These are phyloP conservation scores for Nepenthes mirabilis DNA, from an alignment of 148 eudicot species.

Conservation along the genomic window DNA sequence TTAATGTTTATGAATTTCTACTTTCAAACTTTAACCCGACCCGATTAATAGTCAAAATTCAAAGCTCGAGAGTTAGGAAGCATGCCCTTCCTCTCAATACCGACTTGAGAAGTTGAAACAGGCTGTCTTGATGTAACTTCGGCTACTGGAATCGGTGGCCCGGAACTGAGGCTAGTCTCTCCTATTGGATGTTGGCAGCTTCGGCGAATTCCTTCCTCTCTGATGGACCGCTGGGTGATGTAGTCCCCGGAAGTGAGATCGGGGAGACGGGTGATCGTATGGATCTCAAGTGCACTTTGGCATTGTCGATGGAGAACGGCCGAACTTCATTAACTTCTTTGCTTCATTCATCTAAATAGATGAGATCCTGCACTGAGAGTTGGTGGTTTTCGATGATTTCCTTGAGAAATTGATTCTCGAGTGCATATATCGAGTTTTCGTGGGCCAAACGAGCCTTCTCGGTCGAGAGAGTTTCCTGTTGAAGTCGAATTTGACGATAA, in stretches of 20 bases:
- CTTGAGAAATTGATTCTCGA: slow-evolving; percentile 83
- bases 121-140: background rate
- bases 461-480: slow-evolving; percentile 83
- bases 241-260: slow-evolving; percentile 13
- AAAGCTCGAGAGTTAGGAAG: background rate
- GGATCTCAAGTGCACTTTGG: slow-evolving; percentile 33
- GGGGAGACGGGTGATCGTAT: slow-evolving; percentile 47
- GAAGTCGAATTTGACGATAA: slow-evolving; percentile 65
- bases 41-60: background rate
- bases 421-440: slow-evolving; percentile 76
- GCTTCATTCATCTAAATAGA: slow-evolving; percentile 69
- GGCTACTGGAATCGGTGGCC: background rate
- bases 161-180: background rate
- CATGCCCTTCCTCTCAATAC: background rate
- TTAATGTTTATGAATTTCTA: no score
- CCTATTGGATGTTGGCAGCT: background rate
- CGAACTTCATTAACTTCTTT: slow-evolving; percentile 72
- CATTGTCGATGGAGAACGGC: slow-evolving; percentile 37
- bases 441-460: slow-evolving; percentile 93
- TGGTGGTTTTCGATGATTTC: slow-evolving; percentile 96
- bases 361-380: slow-evolving; percentile 89
- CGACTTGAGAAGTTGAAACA: background rate
- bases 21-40: background rate
- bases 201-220: slow-evolving; percentile 7
- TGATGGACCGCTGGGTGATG: slow-evolving; percentile 12